These are phyloP conservation scores for Mycena indigotica DNA, from an alignment of 768 basidiomycete genomes.

Conservation along the genomic window DNA sequence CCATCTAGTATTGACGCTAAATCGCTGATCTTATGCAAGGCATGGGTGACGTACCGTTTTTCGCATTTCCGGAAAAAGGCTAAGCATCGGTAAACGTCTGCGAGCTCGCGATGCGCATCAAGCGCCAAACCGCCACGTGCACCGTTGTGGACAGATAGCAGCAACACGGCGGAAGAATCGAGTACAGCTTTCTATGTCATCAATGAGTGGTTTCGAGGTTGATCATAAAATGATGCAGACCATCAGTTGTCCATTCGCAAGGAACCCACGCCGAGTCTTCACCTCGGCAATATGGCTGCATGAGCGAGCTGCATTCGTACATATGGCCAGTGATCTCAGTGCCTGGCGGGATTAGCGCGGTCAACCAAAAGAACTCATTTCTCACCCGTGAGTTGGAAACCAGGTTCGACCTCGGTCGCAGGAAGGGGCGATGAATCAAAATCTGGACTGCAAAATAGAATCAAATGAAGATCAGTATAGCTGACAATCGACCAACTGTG, in stretches of 20 bases:
- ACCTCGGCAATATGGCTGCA: slow-evolving; percentile 58
- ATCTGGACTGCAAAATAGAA: slow-evolving; percentile 38
- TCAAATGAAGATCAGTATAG: not conserved
- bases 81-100: slow-evolving; percentile 45
- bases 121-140: slow-evolving; percentile 29
- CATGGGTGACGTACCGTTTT: slow-evolving; percentile 6
- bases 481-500: slow-evolving; percentile 1
- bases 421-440: slow-evolving; percentile 62
- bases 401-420: slow-evolving; percentile 47
- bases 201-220: not conserved
- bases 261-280: slow-evolving; percentile 32
- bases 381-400: not conserved
- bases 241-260: slow-evolving; percentile 16
- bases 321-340: slow-evolving; percentile 59
- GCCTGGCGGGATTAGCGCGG: not conserved
- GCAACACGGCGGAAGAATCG: slow-evolving; percentile 45
- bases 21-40: not conserved
- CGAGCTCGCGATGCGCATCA: slow-evolving; percentile 36
- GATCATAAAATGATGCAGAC: not conserved
- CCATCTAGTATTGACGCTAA: not conserved
- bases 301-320: slow-evolving; percentile 64
- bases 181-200: slow-evolving; percentile 33
- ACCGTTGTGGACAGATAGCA: slow-evolving; percentile 45
- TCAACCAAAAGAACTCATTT: not conserved
- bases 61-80: slow-evolving; percentile 5